Percentiles rank a stretch among this genome's conserved stretches.
These are phyloP conservation scores for Holtermannia corniformis DNA, from an alignment of 768 basidiomycete genomes.

Conservation along the genomic window DNA sequence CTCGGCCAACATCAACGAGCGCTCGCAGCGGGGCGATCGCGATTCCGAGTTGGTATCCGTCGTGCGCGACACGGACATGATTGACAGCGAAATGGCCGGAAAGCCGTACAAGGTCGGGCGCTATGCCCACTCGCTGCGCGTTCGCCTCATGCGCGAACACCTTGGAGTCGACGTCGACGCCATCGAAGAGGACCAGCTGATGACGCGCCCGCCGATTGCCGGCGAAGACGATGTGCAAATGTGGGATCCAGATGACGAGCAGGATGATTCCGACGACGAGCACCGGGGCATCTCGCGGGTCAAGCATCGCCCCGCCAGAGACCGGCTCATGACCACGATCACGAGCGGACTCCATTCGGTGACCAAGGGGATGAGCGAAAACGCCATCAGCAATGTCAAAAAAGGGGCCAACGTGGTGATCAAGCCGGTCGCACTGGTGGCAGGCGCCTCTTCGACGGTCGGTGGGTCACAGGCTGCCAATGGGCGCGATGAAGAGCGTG, in stretches of 20 bases:
- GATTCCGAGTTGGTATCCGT: slow-evolving; percentile 92
- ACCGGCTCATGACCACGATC: slow-evolving; percentile 30
- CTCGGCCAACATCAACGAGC: slow-evolving; percentile 95
- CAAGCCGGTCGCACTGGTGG: slow-evolving; percentile 43
- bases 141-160: slow-evolving; percentile 94
- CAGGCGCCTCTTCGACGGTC: slow-evolving; percentile 12
- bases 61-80: slow-evolving; percentile 93
- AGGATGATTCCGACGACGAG: slow-evolving; percentile 40
- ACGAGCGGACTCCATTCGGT: slow-evolving; percentile 25
- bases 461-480: slow-evolving; percentile 24
- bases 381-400: slow-evolving; percentile 37
- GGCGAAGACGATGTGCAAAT: slow-evolving; percentile 50
- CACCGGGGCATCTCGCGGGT: slow-evolving; percentile 30
- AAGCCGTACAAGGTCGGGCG: slow-evolving; percentile 90
- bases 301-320: slow-evolving; percentile 29
- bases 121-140: slow-evolving; percentile 86
- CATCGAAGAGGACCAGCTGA: slow-evolving; percentile 64
- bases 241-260: slow-evolving; percentile 69
- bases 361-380: slow-evolving; percentile 39
- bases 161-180: slow-evolving; percentile 89
- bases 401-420: slow-evolving; percentile 46
- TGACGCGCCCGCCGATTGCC: slow-evolving; percentile 49
- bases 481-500: slow-evolving; percentile 49
- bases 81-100: slow-evolving; percentile 86
- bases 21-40: slow-evolving; percentile 87